Base-by-base conservation (phyloP, 2,329 filamentous ascomycete species). In the Epichloe glyceriae region DNA sequence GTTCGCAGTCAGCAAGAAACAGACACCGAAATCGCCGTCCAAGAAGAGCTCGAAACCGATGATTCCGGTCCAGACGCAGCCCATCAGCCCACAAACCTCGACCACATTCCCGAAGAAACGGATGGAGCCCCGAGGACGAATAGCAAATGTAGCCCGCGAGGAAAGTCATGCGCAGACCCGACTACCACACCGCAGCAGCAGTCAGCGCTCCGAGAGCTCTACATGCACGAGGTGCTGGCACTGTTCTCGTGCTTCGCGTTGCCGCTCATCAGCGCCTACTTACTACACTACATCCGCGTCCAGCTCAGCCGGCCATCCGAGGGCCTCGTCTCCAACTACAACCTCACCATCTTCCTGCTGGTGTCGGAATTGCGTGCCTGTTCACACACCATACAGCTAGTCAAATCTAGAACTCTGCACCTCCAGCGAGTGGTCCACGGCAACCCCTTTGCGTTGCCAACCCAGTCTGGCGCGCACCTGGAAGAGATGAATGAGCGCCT, bases 291-390 rank as follows among this genome's bases (percentile, higher is more conserved):
- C 19, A 86, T 96, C 52, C 81, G 91, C 47, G 78, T 76, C 8
- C 88, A 91, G 59, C 78, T 97, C 17, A 90, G 86, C 22, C 77
- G 86, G 2, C 87, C 86, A 0, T 89, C 88, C 0, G 89, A 94
- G 64, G 87, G 87, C 1, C 73, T 97, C 11, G 84, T 97, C 6
- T 95, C 88, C 4, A 87, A 95, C 65, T 94, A 91, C 69, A 96
- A 96, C 65, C 74, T 97, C 50, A 89, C 85, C 12, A 87, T 97
- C 49, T 97, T 96, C 65, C 73, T 95, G 3, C 75, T 95, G 17
- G 87, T 86, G 1, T 86, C 91, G 3, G 91, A 97, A 67, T 73
- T 96, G 30, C 83, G 87, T 3, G 91, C 91, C 0, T 71, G 89
- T 46, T 80, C 86, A 1, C 90, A 96, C 62, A 70, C 94, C 26